Evolutionary conservation across 169 alveolate species (phyloP).

Genomic region (Blepharisma undulans): DNA sequence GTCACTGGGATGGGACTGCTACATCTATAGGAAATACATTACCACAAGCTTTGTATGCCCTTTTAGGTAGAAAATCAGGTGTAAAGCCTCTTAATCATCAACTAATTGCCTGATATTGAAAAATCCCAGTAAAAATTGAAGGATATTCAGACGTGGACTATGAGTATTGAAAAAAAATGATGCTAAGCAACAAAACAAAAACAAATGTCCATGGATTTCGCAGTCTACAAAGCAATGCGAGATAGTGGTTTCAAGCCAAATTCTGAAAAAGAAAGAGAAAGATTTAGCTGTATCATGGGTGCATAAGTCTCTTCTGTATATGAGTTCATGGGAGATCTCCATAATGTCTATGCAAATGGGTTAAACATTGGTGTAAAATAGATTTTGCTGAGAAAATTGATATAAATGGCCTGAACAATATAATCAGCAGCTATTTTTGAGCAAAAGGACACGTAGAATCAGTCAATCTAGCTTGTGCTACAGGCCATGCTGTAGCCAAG

Average conservation of each 20-base stretch:
- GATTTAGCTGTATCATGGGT: not conserved
- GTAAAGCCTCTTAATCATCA: not conserved
- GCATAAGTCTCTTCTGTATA: not conserved
- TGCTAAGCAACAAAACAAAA: not conserved
- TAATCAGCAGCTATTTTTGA: not conserved
- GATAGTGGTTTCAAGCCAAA: not conserved
- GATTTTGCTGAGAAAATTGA: not conserved
- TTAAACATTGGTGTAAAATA: not conserved
- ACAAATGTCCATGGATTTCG: not conserved
- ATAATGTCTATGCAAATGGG: not conserved
- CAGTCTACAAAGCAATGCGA: not conserved
- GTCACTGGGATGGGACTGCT: not conserved
- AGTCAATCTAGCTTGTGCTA: constrained; percentile 80
- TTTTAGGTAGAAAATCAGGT: not conserved
- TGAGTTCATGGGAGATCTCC: not conserved
- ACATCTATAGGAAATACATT: constrained; percentile 10
- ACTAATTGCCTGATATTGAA: not conserved
- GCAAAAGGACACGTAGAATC: not conserved
- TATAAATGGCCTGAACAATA: not conserved
- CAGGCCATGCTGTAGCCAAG: constrained; percentile 84
- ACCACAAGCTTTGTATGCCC: not conserved
- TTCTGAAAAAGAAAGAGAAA: not conserved
- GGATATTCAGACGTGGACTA: not conserved
- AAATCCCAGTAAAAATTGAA: constrained; percentile 14
- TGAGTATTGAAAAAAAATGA: not conserved